Percentiles rank a stretch among this genome's conserved stretches.
Evolutionary conservation across 2,329 filamentous ascomycete genomes (phyloP).

Genomic region (Sporothrix phasma): DNA sequence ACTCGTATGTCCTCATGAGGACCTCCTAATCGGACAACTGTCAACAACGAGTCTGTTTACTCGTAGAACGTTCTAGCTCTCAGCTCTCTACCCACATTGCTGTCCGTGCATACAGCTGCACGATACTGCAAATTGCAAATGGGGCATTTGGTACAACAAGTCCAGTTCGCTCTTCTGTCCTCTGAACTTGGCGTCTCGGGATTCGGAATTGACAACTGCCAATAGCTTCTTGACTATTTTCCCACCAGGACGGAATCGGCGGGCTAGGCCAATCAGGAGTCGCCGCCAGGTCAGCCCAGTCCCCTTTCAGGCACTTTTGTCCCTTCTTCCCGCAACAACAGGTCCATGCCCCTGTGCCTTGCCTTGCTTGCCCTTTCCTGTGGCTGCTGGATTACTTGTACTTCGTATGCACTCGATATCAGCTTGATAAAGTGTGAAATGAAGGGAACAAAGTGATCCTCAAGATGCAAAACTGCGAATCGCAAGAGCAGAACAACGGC

Average conservation of each 20-base stretch:
- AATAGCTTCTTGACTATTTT: not conserved
- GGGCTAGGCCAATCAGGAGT: not conserved
- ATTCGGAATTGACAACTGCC: constrained; percentile 6
- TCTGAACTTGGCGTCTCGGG: not conserved
- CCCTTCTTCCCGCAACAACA: not conserved
- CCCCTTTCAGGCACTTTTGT: not conserved
- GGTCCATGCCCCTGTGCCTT: not conserved
- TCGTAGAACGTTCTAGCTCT: constrained; percentile 4
- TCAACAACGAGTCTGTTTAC: not conserved
- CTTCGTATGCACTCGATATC: not conserved
- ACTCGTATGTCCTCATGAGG: not conserved
- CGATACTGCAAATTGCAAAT: not conserved
- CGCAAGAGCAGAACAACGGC: not conserved
- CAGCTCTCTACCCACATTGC: not conserved
- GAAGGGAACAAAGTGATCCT: not conserved
- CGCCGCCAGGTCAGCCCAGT: not conserved
- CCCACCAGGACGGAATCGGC: not conserved
- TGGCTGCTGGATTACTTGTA: not conserved
- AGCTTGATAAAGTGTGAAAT: too few relatives aligned
- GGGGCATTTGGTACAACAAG: not conserved
- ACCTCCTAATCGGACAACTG: not conserved
- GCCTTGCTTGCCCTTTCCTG: not conserved
- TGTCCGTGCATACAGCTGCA: not conserved
- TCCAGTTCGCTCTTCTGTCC: not conserved
- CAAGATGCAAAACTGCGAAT: too few relatives aligned